Percentiles rank a stretch among this genome's conserved stretches.
phyloP scores from a whole-genome alignment of 169 alveolate genomes.

The Eimeria tenella region DNA sequence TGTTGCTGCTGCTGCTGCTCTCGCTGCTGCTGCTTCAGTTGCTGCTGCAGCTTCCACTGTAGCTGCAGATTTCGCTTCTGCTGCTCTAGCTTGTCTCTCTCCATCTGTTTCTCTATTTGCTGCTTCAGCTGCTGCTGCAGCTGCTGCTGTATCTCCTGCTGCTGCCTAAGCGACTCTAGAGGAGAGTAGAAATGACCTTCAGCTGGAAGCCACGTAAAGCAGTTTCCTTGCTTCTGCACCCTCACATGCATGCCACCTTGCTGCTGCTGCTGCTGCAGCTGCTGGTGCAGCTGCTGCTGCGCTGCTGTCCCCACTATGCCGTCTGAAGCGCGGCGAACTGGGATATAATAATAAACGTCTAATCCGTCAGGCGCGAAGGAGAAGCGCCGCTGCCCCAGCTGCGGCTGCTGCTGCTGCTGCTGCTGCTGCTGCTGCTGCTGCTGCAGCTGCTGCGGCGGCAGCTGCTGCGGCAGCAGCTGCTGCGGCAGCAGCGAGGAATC shows the following conservation, averaged over 20 bases:
- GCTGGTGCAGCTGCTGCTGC: neutral
- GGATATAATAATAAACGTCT: neutral
- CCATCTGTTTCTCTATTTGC: neutral
- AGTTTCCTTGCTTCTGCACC: conserved; percentile 46
- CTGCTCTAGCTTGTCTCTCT: neutral
- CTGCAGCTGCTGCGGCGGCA: neutral
- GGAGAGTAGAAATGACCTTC: neutral
- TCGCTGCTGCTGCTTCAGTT: neutral
- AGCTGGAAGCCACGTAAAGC: conserved; percentile 30
- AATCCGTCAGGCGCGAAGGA: neutral
- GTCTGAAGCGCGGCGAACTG: neutral
- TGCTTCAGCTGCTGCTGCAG: neutral
- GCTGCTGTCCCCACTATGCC: neutral
- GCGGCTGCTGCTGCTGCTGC: conserved; percentile 34
- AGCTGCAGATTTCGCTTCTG: neutral
- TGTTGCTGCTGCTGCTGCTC: conserved; percentile 24
- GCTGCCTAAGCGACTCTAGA: conserved; percentile 21
- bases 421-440: neutral
- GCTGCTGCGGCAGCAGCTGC: conserved; percentile 27
- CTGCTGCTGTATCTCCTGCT: conserved; percentile 11
- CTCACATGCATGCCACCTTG: conserved; percentile 19
- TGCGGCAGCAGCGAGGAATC: neutral
- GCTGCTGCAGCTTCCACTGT: neutral
- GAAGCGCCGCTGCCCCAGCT: neutral
- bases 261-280: conserved; percentile 58